Base-by-base conservation (phyloP, 1,284 basidiomycete species). In the Hortiboletus rubellus region DNA sequence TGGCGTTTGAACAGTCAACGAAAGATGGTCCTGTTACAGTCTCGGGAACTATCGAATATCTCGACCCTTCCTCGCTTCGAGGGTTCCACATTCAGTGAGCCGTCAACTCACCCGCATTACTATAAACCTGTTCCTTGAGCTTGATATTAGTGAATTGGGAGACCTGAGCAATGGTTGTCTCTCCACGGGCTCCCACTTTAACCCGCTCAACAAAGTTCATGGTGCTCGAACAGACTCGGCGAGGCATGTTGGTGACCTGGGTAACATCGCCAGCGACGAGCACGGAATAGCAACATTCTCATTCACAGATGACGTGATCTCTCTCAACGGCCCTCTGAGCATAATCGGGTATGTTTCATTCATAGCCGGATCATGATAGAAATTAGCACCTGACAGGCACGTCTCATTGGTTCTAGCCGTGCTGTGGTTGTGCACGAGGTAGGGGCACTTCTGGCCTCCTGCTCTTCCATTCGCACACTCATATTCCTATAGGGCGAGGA, bases 11-110 rank as follows among this genome's bases (percentile, higher is more conserved):
- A 44, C 90, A 92, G 71, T 64, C 76, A 5, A 69, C 74, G 33
- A 74, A 75, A 55, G 77, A 75, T 51, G 79, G 78, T 18, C 79
- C 84, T 40, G 86, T 91, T 54, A 82, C 75, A 27, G 75, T 92
- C 52, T 80, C 81, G 12, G 88, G 88, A 45, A 78, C 83, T 58
- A 76, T 92, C 63, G 77, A 76, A 62, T 81, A 81, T 62, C 79
- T 92, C 47, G 80, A 84, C 63, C 76, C 85, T 15, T 78, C 79
- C 53, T 78, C 85, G 22, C 70, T 79, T 62, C 81, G 85, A 43
- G 91, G 91, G 3, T 91, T 92, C 77, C 91, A 92, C 72, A 75
- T 92, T 61, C 89, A 92, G 89, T 89, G 60, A 54, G 86, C 77
- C 57, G 67, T 46, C 41, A 11, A 50, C 34, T 44, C 31, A 7